Conservation (phyloP, 768 basidiomycete species). For the Russula lepida region DNA sequence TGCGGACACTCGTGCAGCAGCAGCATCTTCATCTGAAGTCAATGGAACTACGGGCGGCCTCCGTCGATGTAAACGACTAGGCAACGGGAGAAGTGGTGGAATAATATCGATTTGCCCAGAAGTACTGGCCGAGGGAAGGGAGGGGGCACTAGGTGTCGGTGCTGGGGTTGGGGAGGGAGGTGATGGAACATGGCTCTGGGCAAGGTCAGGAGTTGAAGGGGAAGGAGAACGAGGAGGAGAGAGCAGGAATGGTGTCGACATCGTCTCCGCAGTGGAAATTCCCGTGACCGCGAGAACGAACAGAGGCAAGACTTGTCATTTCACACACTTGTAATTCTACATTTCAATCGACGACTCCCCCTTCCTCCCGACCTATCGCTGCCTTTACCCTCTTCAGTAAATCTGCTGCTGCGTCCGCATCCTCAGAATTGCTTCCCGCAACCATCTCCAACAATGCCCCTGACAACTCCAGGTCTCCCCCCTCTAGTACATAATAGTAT, state of each 20-base stretch:
- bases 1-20: slow-evolving; percentile 13
- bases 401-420: slow-evolving; percentile 19
- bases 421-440: slow-evolving; percentile 27
- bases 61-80: slow-evolving; percentile 1
- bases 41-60: slow-evolving; percentile 9
- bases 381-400: slow-evolving; percentile 19
- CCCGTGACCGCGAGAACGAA: slow-evolving; percentile 25
- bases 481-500: slow-evolving; percentile 55
- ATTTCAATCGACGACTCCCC: slow-evolving; percentile 4
- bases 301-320: slow-evolving; percentile 2
- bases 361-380: slow-evolving; percentile 15
- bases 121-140: slow-evolving; percentile 9
- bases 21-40: slow-evolving; percentile 14
- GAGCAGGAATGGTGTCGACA: slow-evolving; percentile 13
- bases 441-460: slow-evolving; percentile 60
- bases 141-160: not conserved
- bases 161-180: not conserved
- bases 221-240: slow-evolving; percentile 13
- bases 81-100: not conserved
- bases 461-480: slow-evolving; percentile 63
- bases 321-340: not conserved
- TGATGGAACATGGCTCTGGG: not conserved
- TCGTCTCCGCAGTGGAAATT: slow-evolving; percentile 24
- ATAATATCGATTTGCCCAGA: slow-evolving; percentile 2
- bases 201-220: slow-evolving; percentile 1